Percentiles rank a stretch among this genome's conserved stretches.
phyloP scores from a whole-genome alignment of 495 filamentous ascomycete genomes.

The Alectoria sarmentosa region DNA sequence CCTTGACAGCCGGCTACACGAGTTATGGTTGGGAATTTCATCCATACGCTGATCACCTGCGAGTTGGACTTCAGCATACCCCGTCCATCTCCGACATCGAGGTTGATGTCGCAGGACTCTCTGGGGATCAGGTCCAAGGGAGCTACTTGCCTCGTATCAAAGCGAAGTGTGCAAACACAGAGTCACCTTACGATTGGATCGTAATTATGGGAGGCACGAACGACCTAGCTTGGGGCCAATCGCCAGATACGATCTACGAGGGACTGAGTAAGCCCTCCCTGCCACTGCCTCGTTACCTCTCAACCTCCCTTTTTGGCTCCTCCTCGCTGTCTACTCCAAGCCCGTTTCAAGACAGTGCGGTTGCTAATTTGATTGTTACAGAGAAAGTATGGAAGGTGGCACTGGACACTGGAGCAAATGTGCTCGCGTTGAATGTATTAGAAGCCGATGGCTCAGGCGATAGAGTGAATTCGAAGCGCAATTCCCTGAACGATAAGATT shows the following conservation, averaged over 20 bases:
- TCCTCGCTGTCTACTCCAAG: background rate
- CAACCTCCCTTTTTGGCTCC: background rate
- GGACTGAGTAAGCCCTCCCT: constrained; percentile 32
- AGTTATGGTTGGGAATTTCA: constrained; percentile 36
- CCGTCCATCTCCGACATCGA: constrained; percentile 22
- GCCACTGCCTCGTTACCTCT: constrained; percentile 17
- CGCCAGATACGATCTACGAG: constrained; percentile 33
- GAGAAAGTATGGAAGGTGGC: constrained; percentile 42
- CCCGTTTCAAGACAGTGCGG: background rate
- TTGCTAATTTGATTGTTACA: constrained; percentile 22
- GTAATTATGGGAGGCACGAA: constrained; percentile 55
- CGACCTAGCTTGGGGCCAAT: constrained; percentile 41
- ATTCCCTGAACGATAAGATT: constrained; percentile 48
- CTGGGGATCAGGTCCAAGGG: constrained; percentile 47
- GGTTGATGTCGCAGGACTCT: constrained; percentile 38
- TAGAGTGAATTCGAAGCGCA: constrained; percentile 27
- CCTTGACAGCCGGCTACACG: constrained; percentile 53
- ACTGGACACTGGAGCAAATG: constrained; percentile 41
- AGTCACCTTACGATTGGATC: constrained; percentile 36
- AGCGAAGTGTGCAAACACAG: constrained; percentile 34
- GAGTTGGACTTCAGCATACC: constrained; percentile 22
- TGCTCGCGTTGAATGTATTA: constrained; percentile 55
- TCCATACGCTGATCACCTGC: constrained; percentile 44
- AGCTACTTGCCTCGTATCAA: constrained; percentile 42
- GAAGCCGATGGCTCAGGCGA: constrained; percentile 36